Evolutionary conservation across 208 protist genomes (phyloP).

Genomic region (Crithidia thermophila): DNA sequence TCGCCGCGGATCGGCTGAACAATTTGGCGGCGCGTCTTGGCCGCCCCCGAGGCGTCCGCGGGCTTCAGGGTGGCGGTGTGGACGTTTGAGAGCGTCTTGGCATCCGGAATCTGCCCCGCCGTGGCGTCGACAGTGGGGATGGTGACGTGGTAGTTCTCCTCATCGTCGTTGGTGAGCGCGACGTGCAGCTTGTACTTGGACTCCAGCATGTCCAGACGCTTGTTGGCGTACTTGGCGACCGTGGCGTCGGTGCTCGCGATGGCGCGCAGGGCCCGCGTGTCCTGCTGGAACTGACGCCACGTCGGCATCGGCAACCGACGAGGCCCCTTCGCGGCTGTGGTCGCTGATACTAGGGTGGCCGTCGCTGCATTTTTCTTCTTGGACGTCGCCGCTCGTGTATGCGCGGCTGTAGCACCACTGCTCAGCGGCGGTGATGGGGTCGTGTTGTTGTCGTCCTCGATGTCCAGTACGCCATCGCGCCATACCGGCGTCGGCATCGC

Average conservation of each 20-base stretch:
- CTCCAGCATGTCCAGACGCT: conserved; percentile 81
- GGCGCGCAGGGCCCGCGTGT: conserved; percentile 53
- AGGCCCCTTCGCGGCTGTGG: no score
- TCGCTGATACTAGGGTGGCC: no score
- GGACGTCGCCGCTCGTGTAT: no score
- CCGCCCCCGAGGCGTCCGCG: not conserved
- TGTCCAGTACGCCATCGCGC: conserved; percentile 22
- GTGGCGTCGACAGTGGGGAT: not conserved
- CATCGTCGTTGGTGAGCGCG: conserved; percentile 79
- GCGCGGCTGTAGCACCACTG: not conserved
- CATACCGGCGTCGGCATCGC: not conserved
- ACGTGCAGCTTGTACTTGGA: conserved; percentile 83
- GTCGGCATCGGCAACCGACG: conserved; percentile 52
- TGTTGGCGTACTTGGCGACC: conserved; percentile 74
- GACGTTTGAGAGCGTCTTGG: not conserved
- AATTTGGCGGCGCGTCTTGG: conserved; percentile 3
- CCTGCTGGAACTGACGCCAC: conserved; percentile 66
- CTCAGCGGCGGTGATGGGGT: not conserved
- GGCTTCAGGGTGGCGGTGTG: not conserved
- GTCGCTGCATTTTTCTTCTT: not conserved
- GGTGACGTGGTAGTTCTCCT: conserved; percentile 38
- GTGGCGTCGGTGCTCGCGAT: conserved; percentile 40
- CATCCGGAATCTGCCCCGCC: not conserved
- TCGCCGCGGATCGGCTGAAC: conserved; percentile 50
- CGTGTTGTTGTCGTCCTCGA: not conserved